phyloP scores from a whole-genome alignment of 805 yeast genomes.

The Kodamaea neixiangensis region DNA sequence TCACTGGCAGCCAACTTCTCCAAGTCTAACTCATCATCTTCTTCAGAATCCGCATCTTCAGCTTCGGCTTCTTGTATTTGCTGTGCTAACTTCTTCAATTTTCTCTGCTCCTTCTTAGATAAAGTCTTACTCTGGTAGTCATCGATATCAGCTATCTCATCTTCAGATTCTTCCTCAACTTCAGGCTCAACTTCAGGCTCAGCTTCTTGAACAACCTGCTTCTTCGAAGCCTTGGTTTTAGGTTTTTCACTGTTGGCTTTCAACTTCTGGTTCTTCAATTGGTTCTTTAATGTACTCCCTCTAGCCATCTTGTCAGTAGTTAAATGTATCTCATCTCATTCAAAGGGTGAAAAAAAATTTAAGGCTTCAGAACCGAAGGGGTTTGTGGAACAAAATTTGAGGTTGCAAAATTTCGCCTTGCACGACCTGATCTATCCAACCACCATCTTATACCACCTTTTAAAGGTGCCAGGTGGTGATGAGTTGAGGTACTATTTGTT shows the following conservation, averaged over 20 bases:
- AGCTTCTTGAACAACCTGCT: conserved; percentile 15
- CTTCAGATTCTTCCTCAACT: conserved; percentile 16
- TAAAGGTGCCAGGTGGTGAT: not conserved
- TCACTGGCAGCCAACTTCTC: conserved; percentile 60
- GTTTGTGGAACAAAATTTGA: not conserved
- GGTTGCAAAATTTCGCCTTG: conserved; percentile 7
- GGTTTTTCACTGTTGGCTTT: conserved; percentile 19
- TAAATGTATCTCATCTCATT: conserved; percentile 10
- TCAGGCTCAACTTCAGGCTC: conserved; percentile 8
- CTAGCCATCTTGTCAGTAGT: conserved; percentile 26
- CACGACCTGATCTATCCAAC: too few relatives aligned
- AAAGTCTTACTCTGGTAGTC: conserved; percentile 52
- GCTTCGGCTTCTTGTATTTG: conserved; percentile 33
- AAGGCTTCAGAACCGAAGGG: conserved; percentile 7
- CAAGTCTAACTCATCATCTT: conserved; percentile 47
- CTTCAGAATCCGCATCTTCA: conserved; percentile 41
- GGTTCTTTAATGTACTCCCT: conserved; percentile 31
- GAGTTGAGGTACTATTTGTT: too few relatives aligned
- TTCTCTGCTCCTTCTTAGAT: conserved; percentile 66
- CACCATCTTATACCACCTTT: too few relatives aligned
- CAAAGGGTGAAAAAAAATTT: conserved; percentile 11
- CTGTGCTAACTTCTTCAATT: conserved; percentile 50
- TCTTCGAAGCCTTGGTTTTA: conserved; percentile 23
- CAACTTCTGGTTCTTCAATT: conserved; percentile 31
- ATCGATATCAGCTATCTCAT: conserved; percentile 22